Percentiles rank a stretch among this genome's conserved stretches.
Conservation (phyloP, 805 yeast genomes). For the Kazachstania viticola region DNA sequence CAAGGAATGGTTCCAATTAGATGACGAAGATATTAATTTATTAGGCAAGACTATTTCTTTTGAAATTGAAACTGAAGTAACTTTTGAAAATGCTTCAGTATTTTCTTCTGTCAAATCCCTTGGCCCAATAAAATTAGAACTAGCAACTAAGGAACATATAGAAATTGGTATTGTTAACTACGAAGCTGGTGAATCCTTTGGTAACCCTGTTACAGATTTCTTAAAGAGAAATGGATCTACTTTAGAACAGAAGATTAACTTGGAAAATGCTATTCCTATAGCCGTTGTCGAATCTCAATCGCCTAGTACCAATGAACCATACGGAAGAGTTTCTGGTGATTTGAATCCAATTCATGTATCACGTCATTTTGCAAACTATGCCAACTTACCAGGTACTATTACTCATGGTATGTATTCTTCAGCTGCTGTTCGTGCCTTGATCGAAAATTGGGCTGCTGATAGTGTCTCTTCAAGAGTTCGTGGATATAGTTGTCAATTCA, state of each 20-base stretch:
- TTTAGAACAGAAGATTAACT: slow-evolving; percentile 84
- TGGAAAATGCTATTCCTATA: slow-evolving; percentile 85
- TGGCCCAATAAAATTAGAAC: slow-evolving; percentile 78
- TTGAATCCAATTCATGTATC: slow-evolving; percentile 97
- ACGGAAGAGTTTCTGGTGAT: slow-evolving; percentile 96
- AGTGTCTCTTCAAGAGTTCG: slow-evolving; percentile 92
- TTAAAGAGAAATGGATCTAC: slow-evolving; percentile 83
- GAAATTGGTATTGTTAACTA: slow-evolving; percentile 77
- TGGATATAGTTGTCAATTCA: slow-evolving; percentile 82
- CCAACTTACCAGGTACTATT: slow-evolving; percentile 90
- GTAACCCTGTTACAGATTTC: slow-evolving; percentile 96
- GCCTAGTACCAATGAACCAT: slow-evolving; percentile 92
- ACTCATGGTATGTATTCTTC: slow-evolving; percentile 99
- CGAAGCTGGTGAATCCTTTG: slow-evolving; percentile 85
- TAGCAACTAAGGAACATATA: slow-evolving; percentile 82
- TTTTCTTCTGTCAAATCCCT: slow-evolving; percentile 70
- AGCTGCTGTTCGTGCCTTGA: slow-evolving; percentile 88
- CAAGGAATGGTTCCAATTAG: slow-evolving; percentile 95
- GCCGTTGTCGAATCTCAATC: slow-evolving; percentile 54
- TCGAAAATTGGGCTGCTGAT: slow-evolving; percentile 98
- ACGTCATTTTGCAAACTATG: slow-evolving; percentile 87
- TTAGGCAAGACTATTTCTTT: slow-evolving; percentile 74
- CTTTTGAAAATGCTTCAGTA: slow-evolving; percentile 64
- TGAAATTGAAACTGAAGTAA: slow-evolving; percentile 76
- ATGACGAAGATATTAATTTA: slow-evolving; percentile 53